phyloP scores from a whole-genome alignment of 768 basidiomycete species.

The Leccinum pellstonianum region DNA sequence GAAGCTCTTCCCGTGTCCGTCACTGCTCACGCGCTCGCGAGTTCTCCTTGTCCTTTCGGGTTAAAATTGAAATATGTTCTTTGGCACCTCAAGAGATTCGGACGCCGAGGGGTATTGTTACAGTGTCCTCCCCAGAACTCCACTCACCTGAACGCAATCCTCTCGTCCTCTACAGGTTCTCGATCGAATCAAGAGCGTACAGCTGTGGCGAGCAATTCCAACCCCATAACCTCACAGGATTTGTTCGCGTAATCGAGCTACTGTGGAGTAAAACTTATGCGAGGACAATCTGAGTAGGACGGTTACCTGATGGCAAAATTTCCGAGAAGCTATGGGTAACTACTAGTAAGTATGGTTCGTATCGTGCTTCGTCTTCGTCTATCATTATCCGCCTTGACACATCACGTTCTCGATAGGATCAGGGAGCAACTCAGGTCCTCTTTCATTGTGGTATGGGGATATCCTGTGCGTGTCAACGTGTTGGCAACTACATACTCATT shows the following conservation, averaged over 20 bases:
- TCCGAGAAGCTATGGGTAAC: too few species aligned
- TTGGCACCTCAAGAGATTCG: constrained; percentile 13
- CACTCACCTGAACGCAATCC: not conserved
- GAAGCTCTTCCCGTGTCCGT: not conserved
- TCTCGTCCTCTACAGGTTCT: constrained; percentile 17
- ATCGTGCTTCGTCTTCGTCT: not conserved
- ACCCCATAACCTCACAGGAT: constrained; percentile 7
- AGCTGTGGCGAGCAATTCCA: constrained; percentile 14
- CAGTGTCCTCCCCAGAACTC: constrained; percentile 1
- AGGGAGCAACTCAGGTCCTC: not conserved
- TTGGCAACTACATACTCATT: not conserved
- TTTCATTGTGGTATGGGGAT: not conserved
- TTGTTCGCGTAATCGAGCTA: not conserved
- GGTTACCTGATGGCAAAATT: not conserved
- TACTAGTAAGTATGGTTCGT: too few species aligned
- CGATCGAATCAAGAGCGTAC: constrained; percentile 3
- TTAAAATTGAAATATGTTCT: not conserved
- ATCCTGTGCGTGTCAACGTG: not conserved
- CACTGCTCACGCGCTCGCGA: too few species aligned
- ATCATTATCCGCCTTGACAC: not conserved
- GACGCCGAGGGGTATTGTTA: constrained; percentile 19
- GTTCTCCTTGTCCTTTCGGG: constrained; percentile 19
- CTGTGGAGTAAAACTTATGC: too few species aligned
- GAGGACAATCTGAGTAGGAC: not conserved
- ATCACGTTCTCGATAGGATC: not conserved